Evolutionary conservation across 2,329 filamentous ascomycete species (phyloP).

Genomic region (Metarhizium anisopliae): DNA sequence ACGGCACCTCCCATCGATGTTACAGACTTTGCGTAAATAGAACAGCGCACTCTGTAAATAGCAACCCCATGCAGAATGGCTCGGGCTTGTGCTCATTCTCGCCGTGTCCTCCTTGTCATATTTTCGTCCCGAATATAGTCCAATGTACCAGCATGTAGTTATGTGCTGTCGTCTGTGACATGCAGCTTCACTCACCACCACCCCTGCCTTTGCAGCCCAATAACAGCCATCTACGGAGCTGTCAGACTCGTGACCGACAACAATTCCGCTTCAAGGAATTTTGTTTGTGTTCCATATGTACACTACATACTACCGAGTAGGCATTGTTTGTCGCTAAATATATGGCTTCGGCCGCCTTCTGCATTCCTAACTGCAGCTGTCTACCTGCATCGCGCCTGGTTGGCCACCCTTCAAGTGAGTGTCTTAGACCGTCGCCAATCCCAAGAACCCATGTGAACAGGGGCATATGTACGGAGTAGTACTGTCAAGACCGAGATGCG

Average conservation of each 20-base stretch:
- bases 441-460: not conserved
- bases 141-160: too few species aligned
- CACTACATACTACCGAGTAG: too few species aligned
- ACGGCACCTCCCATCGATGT: too few species aligned
- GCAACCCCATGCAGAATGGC: too few species aligned
- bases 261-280: not conserved
- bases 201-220: too few species aligned
- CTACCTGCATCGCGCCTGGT: not conserved
- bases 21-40: too few species aligned
- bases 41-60: too few species aligned
- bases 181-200: too few species aligned
- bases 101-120: not conserved
- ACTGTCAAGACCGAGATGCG: not conserved
- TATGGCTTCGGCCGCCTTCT: not conserved
- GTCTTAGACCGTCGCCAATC: not conserved
- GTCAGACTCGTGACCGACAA: not conserved
- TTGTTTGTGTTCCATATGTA: not conserved
- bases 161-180: too few species aligned
- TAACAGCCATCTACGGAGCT: not conserved
- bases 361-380: not conserved
- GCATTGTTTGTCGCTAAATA: not conserved
- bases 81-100: not conserved
- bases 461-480: not conserved
- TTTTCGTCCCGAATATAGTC: not conserved
- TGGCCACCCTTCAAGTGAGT: not conserved